These are phyloP conservation scores for Vitis vinifera DNA, from an alignment of 164 flowering plant species.

Conservation along the genomic window DNA sequence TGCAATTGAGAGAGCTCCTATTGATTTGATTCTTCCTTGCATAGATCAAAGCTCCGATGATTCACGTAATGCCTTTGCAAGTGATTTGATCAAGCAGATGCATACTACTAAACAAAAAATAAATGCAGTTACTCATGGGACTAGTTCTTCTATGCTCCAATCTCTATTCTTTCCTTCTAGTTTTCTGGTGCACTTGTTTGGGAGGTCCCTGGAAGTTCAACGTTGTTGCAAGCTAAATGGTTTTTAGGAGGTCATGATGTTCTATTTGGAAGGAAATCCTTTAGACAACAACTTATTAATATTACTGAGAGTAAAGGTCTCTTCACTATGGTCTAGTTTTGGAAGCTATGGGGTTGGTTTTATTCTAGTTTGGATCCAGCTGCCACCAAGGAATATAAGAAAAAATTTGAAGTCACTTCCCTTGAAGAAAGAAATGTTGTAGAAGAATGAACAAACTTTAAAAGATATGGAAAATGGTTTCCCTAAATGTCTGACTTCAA, in stretches of 20 bases:
- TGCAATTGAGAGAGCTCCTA: slow-evolving; percentile 80
- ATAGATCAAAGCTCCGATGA: slow-evolving; percentile 91
- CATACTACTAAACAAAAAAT: slow-evolving; percentile 77
- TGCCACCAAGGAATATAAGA: slow-evolving; percentile 42
- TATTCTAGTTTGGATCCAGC: slow-evolving; percentile 24
- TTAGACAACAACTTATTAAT: slow-evolving; percentile 71
- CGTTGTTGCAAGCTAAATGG: slow-evolving; percentile 87
- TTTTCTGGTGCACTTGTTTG: slow-evolving; percentile 67
- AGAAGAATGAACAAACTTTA: slow-evolving; percentile 63
- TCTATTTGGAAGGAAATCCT: slow-evolving; percentile 83
- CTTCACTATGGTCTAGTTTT: slow-evolving; percentile 65
- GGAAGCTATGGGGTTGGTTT: slow-evolving; percentile 97
- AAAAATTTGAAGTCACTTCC: slow-evolving; percentile 52
- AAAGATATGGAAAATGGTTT: slow-evolving; percentile 37
- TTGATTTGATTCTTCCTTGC: slow-evolving; percentile 83
- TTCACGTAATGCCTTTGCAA: slow-evolving; percentile 74
- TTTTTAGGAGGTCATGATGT: slow-evolving; percentile 82
- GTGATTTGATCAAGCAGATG: slow-evolving; percentile 92
- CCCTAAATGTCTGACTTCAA: slow-evolving; percentile 39
- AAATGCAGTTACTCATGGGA: slow-evolving; percentile 46
- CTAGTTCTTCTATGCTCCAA: too few relatives aligned
- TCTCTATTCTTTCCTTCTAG: too few relatives aligned
- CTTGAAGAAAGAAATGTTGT: slow-evolving; percentile 95
- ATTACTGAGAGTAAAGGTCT: slow-evolving; percentile 68
- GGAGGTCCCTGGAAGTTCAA: slow-evolving; percentile 79